Conservation (phyloP, 2,329 filamentous ascomycete species). For the Fusarium pseudocircinatum region DNA sequence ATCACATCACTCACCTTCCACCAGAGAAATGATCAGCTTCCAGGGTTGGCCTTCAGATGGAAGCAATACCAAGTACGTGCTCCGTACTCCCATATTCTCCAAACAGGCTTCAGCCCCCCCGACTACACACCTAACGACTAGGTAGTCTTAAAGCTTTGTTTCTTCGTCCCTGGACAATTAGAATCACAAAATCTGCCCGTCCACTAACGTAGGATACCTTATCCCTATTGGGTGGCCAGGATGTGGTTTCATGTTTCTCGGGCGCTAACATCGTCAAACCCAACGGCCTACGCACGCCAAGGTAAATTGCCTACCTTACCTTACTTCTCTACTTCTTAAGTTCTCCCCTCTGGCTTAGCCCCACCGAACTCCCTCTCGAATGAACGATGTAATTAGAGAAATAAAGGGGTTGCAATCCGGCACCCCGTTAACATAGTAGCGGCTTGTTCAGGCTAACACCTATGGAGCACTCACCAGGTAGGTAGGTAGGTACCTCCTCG, state of each 20-base stretch:
- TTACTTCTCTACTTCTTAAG: not conserved
- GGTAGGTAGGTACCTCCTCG: not conserved
- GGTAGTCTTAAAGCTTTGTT: not conserved
- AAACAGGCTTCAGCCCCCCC: not conserved
- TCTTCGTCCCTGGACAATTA: not conserved
- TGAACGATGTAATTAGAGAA: not conserved
- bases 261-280: constrained; percentile 40
- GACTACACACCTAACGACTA: not conserved
- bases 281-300: constrained; percentile 36
- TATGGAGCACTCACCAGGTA: not conserved
- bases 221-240: constrained; percentile 10
- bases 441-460: not conserved
- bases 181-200: not conserved
- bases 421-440: not conserved
- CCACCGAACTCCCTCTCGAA: constrained; percentile 18
- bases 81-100: not conserved
- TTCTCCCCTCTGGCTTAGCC: not conserved
- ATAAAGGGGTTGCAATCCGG: constrained; percentile 17
- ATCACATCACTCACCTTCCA: not conserved
- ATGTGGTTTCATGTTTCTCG: constrained; percentile 43
- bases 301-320: constrained; percentile 5
- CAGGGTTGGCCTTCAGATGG: not conserved
- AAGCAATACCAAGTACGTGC: not conserved
- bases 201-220: not conserved
- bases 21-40: not conserved